Base-by-base conservation (phyloP, 2,329 filamentous ascomycete genomes). In the Bipolaris zeicola region DNA sequence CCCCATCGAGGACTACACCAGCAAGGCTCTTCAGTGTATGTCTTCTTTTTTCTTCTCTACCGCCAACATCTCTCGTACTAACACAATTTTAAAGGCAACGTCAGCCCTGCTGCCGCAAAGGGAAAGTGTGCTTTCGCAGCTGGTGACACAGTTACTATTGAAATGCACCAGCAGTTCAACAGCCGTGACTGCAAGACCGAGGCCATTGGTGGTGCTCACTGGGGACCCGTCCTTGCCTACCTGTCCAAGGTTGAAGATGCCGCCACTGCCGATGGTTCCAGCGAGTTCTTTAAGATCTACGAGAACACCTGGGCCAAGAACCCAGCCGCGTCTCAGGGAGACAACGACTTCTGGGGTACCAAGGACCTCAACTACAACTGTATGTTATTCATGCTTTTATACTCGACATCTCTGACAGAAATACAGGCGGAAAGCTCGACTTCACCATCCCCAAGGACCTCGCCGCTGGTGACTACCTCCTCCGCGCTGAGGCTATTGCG, bases 151-250 rank as follows among this genome's bases (percentile, higher is more conserved):
- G 67, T 71, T 6, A 69, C 67, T 7, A 69, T 71, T 33, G 68
- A 71, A 57, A 71, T 71, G 68, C 68, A 71, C 56, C 67, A 70
- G 52, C 67, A 70, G 49, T 64, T 65, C 49, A 67, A 63, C 58
- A 55, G 20, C 55, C 65, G 68, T 44, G 44, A 50, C 33, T 68
- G 66, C 61, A 67, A 51, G 3, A 54, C 64, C 52, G 62, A 70
- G 56, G 68, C 58, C 22, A 60, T 70, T 36, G 68, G 68, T 33
- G 68, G 68, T 38, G 66, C 79, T 44, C 83, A 85, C 76, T 75
- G 78, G 71, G 83, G 83, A 7, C 83, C 83, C 36, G 71, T 85
- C 65, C 77, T 82, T 60, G 82, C 81, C 54, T 85, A 82, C 69
- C 80, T 85, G 64, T 58, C 62, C 49, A 67, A 68, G 55, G 67